Percentiles rank a stretch among this genome's conserved stretches.
These are phyloP conservation scores for Pichia sp. DNA, from an alignment of 1,139 yeast genomes.

Conservation along the genomic window DNA sequence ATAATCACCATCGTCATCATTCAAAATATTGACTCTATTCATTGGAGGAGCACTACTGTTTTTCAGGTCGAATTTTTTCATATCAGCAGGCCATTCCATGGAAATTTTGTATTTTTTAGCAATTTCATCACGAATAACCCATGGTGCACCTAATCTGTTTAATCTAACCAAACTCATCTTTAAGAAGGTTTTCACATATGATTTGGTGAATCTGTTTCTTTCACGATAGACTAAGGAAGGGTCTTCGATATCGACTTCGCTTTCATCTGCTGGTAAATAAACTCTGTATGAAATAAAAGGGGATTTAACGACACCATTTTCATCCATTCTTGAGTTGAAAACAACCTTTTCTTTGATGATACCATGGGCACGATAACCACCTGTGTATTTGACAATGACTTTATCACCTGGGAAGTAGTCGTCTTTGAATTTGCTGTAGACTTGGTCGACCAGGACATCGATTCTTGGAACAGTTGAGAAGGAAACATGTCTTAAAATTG, in stretches of 20 bases:
- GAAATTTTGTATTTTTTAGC: slow-evolving; percentile 61
- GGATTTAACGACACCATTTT: slow-evolving; percentile 50
- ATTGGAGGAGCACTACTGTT: neutral
- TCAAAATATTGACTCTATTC: slow-evolving; percentile 2
- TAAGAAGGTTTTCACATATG: slow-evolving; percentile 84
- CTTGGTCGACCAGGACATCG: slow-evolving; percentile 85
- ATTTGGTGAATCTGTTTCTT: slow-evolving; percentile 83
- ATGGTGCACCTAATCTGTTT: slow-evolving; percentile 88
- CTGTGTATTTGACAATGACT: slow-evolving; percentile 53
- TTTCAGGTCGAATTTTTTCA: slow-evolving; percentile 27
- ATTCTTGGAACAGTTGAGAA: slow-evolving; percentile 82
- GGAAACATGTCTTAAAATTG: slow-evolving; percentile 80
- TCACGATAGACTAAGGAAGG: slow-evolving; percentile 69
- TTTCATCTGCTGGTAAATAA: slow-evolving; percentile 25
- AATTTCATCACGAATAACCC: slow-evolving; percentile 87
- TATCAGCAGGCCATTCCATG: slow-evolving; percentile 50
- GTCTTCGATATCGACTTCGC: slow-evolving; percentile 62
- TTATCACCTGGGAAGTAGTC: slow-evolving; percentile 93
- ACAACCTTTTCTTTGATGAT: slow-evolving; percentile 59
- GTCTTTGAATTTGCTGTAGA: slow-evolving; percentile 68
- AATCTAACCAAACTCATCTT: slow-evolving; percentile 83
- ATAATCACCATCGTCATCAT: slow-evolving; percentile 5
- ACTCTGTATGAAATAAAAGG: slow-evolving; percentile 74
- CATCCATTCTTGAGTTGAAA: slow-evolving; percentile 43
- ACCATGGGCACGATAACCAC: slow-evolving; percentile 39